phyloP scores from a whole-genome alignment of 2,329 filamentous ascomycete genomes.

The Colletotrichum navitas region DNA sequence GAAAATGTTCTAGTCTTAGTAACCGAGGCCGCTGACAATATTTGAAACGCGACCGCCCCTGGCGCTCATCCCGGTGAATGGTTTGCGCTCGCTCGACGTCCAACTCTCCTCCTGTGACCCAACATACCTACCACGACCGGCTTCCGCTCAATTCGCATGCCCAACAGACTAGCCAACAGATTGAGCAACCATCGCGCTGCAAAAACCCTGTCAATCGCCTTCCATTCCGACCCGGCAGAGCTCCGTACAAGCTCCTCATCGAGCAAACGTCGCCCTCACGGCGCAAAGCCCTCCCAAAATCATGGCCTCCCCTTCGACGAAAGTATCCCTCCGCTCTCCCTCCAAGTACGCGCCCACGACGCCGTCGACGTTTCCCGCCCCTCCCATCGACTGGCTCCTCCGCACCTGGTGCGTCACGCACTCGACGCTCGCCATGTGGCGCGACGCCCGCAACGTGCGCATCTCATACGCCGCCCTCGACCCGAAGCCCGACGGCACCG shows the following conservation, averaged over 20 bases:
- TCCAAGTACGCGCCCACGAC: constrained; percentile 60
- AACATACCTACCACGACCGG: background rate
- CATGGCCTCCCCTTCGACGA: constrained; percentile 40
- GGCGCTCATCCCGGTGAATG: constrained; percentile 23
- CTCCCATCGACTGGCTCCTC: constrained; percentile 70
- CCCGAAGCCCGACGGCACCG: constrained; percentile 52
- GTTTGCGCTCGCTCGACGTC: constrained; percentile 24
- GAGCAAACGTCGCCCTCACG: background rate
- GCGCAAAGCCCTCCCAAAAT: background rate
- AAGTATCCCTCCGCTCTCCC: constrained; percentile 51
- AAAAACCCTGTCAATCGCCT: background rate
- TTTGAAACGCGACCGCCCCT: constrained; percentile 37
- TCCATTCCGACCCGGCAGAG: background rate
- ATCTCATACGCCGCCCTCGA: constrained; percentile 78
- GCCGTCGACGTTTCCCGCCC: constrained; percentile 52
- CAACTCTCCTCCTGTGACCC: background rate
- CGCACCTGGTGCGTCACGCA: constrained; percentile 81
- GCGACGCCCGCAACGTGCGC: constrained; percentile 80
- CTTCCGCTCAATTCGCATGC: background rate
- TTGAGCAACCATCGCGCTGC: background rate
- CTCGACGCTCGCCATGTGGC: constrained; percentile 85
- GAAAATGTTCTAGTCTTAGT: constrained; percentile 6
- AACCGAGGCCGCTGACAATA: constrained; percentile 38
- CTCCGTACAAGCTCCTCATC: background rate
- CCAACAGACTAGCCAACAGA: too few relatives aligned